Evolutionary conservation across 176 grass and related monocot genomes (phyloP).

Genomic region (Musa itinerans): DNA sequence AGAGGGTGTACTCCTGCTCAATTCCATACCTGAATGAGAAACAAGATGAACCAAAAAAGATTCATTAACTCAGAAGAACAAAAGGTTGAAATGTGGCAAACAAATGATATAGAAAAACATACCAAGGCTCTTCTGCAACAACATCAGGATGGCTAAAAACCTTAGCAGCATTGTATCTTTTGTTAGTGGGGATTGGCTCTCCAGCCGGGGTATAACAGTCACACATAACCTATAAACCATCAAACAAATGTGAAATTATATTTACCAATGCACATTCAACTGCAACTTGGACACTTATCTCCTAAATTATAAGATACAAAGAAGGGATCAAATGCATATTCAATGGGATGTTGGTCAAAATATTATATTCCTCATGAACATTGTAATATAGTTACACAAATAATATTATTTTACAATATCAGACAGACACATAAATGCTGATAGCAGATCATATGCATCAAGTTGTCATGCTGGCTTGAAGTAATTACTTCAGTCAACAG

Average conservation of each 20-base stretch:
- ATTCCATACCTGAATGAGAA: slow-evolving; percentile 62
- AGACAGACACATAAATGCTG: not conserved
- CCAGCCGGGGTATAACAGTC: slow-evolving; percentile 74
- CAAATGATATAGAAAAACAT: not conserved
- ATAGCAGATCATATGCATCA: not conserved
- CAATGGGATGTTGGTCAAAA: not conserved
- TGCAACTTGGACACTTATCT: too few relatives aligned
- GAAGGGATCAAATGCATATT: not conserved
- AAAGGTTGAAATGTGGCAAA: not conserved
- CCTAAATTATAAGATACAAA: not conserved
- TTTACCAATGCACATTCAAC: too few relatives aligned
- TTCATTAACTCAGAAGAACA: not conserved
- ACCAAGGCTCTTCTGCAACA: slow-evolving; percentile 69
- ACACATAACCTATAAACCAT: slow-evolving; percentile 59
- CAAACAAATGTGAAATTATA: not conserved
- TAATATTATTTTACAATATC: not conserved
- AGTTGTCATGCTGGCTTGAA: too few relatives aligned
- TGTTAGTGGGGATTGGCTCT: slow-evolving; percentile 77
- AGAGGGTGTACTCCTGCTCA: slow-evolving; percentile 94
- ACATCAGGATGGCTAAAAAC: slow-evolving; percentile 83
- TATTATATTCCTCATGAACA: not conserved
- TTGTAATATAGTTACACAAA: slow-evolving; percentile 2
- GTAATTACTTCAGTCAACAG: too few relatives aligned
- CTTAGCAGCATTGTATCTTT: slow-evolving; percentile 45
- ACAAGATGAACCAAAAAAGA: not conserved